phyloP scores from a whole-genome alignment of 2,329 filamentous ascomycete genomes.

The Ophiostoma sp. region DNA sequence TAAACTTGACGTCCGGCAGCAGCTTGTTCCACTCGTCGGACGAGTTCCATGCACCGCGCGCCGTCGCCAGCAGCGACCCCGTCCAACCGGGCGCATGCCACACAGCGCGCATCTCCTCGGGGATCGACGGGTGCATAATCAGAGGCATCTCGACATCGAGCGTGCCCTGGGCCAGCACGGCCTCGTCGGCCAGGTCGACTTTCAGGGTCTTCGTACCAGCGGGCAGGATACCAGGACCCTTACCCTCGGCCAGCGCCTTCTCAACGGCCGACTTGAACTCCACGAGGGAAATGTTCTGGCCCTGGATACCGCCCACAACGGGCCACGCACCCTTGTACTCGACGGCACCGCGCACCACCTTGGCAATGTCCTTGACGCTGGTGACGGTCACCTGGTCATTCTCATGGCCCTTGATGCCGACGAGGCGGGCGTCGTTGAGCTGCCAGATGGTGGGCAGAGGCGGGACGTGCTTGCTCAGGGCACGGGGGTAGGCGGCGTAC shows the following conservation, averaged over 20 bases:
- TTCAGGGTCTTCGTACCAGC: background rate
- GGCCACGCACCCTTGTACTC: slow-evolving; percentile 50
- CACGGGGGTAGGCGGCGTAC: slow-evolving; percentile 54
- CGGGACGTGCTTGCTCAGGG: slow-evolving; percentile 47
- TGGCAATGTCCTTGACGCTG: background rate
- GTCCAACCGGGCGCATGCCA: slow-evolving; percentile 43
- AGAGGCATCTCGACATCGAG: slow-evolving; percentile 46
- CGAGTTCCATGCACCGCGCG: slow-evolving; percentile 46
- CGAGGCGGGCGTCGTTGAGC: slow-evolving; percentile 4
- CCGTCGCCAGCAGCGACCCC: slow-evolving; percentile 44
- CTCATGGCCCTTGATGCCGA: background rate
- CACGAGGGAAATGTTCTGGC: slow-evolving; percentile 39
- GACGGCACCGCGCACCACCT: slow-evolving; percentile 39
- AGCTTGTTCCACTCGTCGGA: slow-evolving; percentile 47
- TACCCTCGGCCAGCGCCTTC: background rate
- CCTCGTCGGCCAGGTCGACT: slow-evolving; percentile 47
- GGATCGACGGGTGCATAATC: slow-evolving; percentile 38
- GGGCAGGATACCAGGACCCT: background rate
- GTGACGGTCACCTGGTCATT: background rate
- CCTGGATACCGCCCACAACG: slow-evolving; percentile 43
- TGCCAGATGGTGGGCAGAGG: slow-evolving; percentile 28
- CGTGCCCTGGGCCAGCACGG: slow-evolving; percentile 49
- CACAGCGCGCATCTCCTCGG: slow-evolving; percentile 37
- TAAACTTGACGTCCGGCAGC: slow-evolving; percentile 47
- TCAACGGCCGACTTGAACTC: slow-evolving; percentile 44